Conservation (phyloP, 2,329 filamentous ascomycete species). For the Alternaria burnsii region DNA sequence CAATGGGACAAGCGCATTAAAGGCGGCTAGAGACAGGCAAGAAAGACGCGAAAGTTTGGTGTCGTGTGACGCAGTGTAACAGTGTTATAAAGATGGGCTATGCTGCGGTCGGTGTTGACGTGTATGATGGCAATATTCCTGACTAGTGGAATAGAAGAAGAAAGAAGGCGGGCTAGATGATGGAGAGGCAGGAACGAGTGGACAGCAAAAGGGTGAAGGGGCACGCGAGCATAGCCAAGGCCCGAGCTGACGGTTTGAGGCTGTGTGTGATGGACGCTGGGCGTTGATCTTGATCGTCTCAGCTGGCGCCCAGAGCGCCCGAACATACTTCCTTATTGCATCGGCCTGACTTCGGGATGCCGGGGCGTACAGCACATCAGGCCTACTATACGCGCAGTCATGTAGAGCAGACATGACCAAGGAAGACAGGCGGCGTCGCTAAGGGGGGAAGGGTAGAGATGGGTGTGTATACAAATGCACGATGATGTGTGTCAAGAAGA, state of each 20-base stretch:
- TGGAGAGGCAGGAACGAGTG: not conserved
- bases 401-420: not conserved
- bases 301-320: slow-evolving; percentile 22
- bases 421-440: not conserved
- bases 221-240: slow-evolving; percentile 28
- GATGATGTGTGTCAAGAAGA: not conserved
- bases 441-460: not conserved
- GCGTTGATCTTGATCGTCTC: slow-evolving; percentile 18
- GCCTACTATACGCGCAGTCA: not conserved
- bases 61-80: not conserved
- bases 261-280: slow-evolving; percentile 21
- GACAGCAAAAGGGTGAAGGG: slow-evolving; percentile 4
- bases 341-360: slow-evolving; percentile 1
- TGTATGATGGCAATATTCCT: not conserved
- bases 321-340: not conserved
- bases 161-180: not conserved
- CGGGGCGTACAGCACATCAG: not conserved
- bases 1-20: slow-evolving; percentile 23
- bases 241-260: slow-evolving; percentile 28
- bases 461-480: not conserved
- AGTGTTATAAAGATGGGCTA: not conserved
- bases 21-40: slow-evolving; percentile 10
- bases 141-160: not conserved
- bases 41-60: slow-evolving; percentile 8
- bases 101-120: slow-evolving; percentile 11